phyloP scores from a whole-genome alignment of 2,329 filamentous ascomycete species.

The Pseudogymnoascus sp. region DNA sequence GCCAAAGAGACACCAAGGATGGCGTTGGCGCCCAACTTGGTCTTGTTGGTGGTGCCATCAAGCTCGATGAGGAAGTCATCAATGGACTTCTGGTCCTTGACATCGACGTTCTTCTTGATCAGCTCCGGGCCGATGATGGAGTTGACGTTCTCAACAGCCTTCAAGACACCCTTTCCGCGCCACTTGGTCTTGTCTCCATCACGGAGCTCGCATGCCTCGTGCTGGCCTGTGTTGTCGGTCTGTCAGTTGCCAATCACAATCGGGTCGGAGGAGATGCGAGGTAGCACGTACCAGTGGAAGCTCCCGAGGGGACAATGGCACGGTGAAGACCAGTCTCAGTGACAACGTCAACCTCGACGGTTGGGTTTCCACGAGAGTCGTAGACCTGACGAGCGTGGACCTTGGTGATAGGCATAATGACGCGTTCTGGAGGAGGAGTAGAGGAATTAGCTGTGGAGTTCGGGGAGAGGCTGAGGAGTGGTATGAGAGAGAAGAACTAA shows the following conservation, averaged over 20 bases:
- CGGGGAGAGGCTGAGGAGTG: neutral
- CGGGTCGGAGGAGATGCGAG: slow-evolving; percentile 18
- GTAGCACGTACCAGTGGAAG: slow-evolving; percentile 69
- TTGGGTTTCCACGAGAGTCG: slow-evolving; percentile 98
- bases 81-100: slow-evolving; percentile 77
- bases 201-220: slow-evolving; percentile 85
- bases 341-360: slow-evolving; percentile 95
- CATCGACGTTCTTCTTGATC: slow-evolving; percentile 74
- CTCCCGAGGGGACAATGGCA: slow-evolving; percentile 93
- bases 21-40: slow-evolving; percentile 79
- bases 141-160: slow-evolving; percentile 84
- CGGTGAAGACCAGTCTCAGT: slow-evolving; percentile 95
- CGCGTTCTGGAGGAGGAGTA: slow-evolving; percentile 13
- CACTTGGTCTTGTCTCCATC: slow-evolving; percentile 83
- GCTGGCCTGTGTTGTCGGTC: slow-evolving; percentile 52
- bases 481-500: neutral
- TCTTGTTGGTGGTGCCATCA: slow-evolving; percentile 79
- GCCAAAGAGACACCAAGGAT: slow-evolving; percentile 80
- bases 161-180: slow-evolving; percentile 78
- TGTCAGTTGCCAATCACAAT: slow-evolving; percentile 14
- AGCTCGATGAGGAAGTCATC: slow-evolving; percentile 80
- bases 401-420: slow-evolving; percentile 82
- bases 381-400: slow-evolving; percentile 91
- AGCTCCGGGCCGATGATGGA: slow-evolving; percentile 67
- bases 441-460: neutral